Base-by-base conservation (phyloP, 352 stramenopile genomes). In the Nothophytophthora sp. region DNA sequence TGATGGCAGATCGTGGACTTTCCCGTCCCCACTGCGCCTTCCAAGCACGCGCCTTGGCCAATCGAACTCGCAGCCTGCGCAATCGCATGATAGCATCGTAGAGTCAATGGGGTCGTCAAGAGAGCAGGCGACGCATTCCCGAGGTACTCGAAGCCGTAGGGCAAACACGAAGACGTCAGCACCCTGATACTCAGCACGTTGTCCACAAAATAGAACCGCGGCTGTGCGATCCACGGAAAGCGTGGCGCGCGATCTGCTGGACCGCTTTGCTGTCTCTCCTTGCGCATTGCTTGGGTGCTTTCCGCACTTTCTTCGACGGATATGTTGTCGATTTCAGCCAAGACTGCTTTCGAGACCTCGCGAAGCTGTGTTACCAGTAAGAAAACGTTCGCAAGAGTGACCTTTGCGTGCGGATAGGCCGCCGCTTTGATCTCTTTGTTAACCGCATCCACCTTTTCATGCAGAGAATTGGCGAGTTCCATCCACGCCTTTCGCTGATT, bases 101-200 rank as follows among this genome's bases (percentile, higher is more conserved):
- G 46, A 4, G 77, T 89, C 10, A 91, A 44, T 2, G 80, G 77
- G 2, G 67, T 79, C 15, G 86, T 39, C 22, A 80, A 53, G n/a
- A 87, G 52, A 7, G 60, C 35, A 7, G 53, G 30, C 2, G 65
- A 55, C 16, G 52, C 46, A 50, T 88, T 91, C 3, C 80, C 83
- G 2, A 75, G 41, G 30, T 91, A 93, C 48, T 93, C 83, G 27
- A 88, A 81, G 0, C 83, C 83, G 24, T 91, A 91, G 9, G 60
- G 44, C 19, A 92, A 47, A 22, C 60, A 51, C 0, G 71, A 45
- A 4, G 73, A 74, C 6, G 72, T 75, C 45, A 88, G 39, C 25
- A 94, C 13, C 16, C 72, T 73, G 9, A 92, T 40, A 23, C 57
- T 68, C 9, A 92, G 29, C 9, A 73, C 53, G 9, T 53, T 83